Evolutionary conservation across 106 monocot species (phyloP), one percentile per base, ranked within the genome.

Genomic region (Dendrobium nobile): DNA sequence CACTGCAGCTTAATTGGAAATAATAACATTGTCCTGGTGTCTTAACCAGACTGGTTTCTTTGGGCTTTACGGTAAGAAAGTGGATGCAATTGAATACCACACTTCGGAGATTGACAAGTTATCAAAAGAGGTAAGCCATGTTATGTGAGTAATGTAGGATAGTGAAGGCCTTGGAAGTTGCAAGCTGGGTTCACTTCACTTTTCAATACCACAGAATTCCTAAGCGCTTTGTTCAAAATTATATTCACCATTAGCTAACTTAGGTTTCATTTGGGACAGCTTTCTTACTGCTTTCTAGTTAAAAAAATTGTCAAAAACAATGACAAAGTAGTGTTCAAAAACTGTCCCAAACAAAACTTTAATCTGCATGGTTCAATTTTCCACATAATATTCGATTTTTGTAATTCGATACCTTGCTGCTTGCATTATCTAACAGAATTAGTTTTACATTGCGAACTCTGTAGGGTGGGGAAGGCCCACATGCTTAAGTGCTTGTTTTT

Each of bases 71-170:
- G 96, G 96, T 61, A 47, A 79, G 15, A 96, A 79, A 64, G 92
- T 96, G 61, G 96, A 96, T 85, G 88, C 96, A n/a, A 92, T 96
- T 79, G 92, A 96, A 7, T 90, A 76, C 72, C 94, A 94, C 83
- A 87, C 88, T 18, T 79, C 84, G 19, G 90, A 93, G 85, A 88
- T 94, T 75, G 92, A 94, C 55, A 92, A 84, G 86, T 41, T 96
- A 79, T 86, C 88, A 58, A 82, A 93, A 82, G 85, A 94, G 83
- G 96, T 96, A 83, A 84, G 93, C 86, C 4, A 16, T 27, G 37
- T 27, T 68, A 26, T 72, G 43, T 67, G 61, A 22, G 7, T 61
- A 24, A 20, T 44, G 45, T 75, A 70, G 15, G 33, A 61, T 61
- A 56, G 56, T 56, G 56, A 56, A 56, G 56, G 56, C 19, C 18